These are phyloP conservation scores for Lachancea cidri DNA, from an alignment of 805 yeast genomes.

Conservation along the genomic window DNA sequence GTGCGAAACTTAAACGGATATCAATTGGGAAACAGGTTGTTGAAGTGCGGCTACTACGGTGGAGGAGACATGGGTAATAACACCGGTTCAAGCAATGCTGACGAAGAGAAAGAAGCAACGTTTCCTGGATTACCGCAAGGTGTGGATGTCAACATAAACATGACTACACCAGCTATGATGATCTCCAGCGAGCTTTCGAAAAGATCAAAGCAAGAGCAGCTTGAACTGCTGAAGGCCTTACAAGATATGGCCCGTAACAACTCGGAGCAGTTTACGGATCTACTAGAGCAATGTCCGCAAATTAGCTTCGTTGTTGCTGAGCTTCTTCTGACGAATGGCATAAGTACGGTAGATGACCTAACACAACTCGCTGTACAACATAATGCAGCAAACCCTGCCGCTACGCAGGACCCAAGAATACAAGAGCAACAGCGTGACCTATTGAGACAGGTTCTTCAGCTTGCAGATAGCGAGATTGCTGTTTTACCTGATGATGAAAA, in stretches of 20 bases:
- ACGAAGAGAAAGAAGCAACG: constrained; percentile 8
- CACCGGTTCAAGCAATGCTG: constrained; percentile 5
- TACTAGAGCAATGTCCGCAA: constrained; percentile 73
- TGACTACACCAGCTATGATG: constrained; percentile 37
- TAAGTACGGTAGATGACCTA: constrained; percentile 32
- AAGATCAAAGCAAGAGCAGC: constrained; percentile 22
- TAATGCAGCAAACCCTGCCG: constrained; percentile 4
- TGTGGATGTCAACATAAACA: constrained; percentile 35
- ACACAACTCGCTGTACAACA: constrained; percentile 30
- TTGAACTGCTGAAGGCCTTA: constrained; percentile 29
- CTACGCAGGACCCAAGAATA: constrained; percentile 20
- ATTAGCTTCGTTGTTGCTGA: constrained; percentile 79
- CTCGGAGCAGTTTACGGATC: constrained; percentile 52
- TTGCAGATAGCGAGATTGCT: constrained; percentile 47
- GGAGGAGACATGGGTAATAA: constrained; percentile 37
- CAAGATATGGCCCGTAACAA: constrained; percentile 51
- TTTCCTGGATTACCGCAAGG: constrained; percentile 56
- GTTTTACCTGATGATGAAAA: constrained; percentile 49
- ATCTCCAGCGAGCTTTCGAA: constrained; percentile 30
- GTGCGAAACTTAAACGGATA: constrained; percentile 82
- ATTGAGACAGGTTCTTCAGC: constrained; percentile 46
- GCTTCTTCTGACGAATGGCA: constrained; percentile 42
- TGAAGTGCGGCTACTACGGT: constrained; percentile 71
- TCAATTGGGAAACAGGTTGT: constrained; percentile 61
- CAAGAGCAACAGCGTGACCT: constrained; percentile 39